Conservation (phyloP, 208 protist species). For the Leishmania aethiopica region DNA sequence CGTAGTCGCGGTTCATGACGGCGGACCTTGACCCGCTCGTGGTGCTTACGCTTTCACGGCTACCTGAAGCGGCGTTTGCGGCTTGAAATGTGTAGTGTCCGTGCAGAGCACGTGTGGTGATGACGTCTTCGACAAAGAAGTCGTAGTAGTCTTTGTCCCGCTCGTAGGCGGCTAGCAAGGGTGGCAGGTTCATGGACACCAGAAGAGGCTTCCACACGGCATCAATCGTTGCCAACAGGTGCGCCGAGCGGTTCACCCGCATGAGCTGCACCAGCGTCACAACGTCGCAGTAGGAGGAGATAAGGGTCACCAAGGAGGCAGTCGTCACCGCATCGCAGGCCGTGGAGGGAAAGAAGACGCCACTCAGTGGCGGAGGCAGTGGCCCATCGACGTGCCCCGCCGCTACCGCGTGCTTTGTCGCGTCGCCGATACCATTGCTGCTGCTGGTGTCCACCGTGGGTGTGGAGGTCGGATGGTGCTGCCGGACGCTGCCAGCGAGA, state of each 20-base stretch:
- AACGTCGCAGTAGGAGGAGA: slow-evolving; percentile 53
- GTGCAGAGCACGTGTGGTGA: slow-evolving; percentile 68
- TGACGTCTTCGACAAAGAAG: slow-evolving; percentile 70
- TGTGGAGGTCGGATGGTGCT: background rate
- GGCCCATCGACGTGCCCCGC: background rate
- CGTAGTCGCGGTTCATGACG: background rate
- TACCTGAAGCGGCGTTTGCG: slow-evolving; percentile 17
- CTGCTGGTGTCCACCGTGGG: background rate
- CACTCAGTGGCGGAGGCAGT: background rate
- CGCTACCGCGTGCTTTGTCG: background rate
- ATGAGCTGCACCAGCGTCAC: slow-evolving; percentile 46
- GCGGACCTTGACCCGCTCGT: slow-evolving; percentile 8
- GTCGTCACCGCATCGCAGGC: background rate
- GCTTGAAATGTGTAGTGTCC: slow-evolving; percentile 68
- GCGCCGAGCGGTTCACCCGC: slow-evolving; percentile 35
- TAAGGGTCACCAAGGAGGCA: slow-evolving; percentile 14
- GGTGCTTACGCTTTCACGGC: slow-evolving; percentile 16
- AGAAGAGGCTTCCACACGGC: slow-evolving; percentile 55
- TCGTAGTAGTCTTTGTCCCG: slow-evolving; percentile 39
- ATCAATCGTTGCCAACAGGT: slow-evolving; percentile 44
- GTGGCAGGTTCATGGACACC: slow-evolving; percentile 43
- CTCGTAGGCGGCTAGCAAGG: slow-evolving; percentile 40
- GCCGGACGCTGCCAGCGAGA: background rate
- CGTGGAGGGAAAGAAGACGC: slow-evolving; percentile 16
- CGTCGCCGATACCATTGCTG: background rate